phyloP scores from a whole-genome alignment of 73 alveolate species.

The Paramecium sexaurelia region DNA sequence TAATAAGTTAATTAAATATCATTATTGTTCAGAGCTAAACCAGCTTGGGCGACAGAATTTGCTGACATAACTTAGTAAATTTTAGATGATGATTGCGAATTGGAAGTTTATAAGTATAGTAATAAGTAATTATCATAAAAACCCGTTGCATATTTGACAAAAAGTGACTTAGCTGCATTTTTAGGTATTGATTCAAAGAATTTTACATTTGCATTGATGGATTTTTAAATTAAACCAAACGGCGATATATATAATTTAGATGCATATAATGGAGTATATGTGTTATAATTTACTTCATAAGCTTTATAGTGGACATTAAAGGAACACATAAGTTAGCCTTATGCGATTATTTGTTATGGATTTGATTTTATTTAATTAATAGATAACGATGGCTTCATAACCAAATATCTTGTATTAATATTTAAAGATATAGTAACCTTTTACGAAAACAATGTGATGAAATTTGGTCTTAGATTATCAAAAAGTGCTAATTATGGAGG shows the following conservation, averaged over 20 bases:
- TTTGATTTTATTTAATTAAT: neutral
- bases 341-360: neutral
- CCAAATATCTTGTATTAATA: neutral
- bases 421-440: neutral
- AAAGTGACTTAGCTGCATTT: neutral
- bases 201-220: neutral
- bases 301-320: neutral
- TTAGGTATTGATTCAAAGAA: neutral
- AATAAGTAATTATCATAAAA: neutral
- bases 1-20: too few species aligned
- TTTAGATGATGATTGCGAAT: neutral
- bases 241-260: neutral
- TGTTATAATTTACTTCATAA: neutral
- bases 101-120: neutral
- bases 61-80: neutral
- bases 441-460: neutral
- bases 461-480: neutral
- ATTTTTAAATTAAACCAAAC: neutral
- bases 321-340: neutral
- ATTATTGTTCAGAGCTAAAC: neutral
- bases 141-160: neutral
- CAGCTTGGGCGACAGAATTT: neutral
- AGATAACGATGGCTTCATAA: neutral
- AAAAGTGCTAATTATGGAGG: neutral
- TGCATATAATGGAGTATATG: neutral